Evolutionary conservation across 2,329 filamentous ascomycete genomes (phyloP).

Genomic region (Lasiodiplodia hormozganensis): DNA sequence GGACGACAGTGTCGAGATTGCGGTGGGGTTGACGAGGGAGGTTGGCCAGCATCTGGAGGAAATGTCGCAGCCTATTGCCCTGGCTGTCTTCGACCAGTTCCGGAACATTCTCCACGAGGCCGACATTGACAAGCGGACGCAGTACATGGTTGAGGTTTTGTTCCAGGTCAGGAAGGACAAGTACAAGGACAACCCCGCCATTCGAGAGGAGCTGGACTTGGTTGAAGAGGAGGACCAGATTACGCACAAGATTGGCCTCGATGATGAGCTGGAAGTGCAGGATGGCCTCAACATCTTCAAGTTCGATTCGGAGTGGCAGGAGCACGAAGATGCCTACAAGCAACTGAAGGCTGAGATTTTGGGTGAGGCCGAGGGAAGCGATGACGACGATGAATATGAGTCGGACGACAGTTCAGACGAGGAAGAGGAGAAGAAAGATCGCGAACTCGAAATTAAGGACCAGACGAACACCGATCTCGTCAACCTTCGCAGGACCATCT

Average conservation of each 20-base stretch:
- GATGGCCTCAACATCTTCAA: conserved; percentile 96
- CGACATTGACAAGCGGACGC: conserved; percentile 96
- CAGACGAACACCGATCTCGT: conserved; percentile 96
- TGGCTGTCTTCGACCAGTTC: conserved; percentile 95
- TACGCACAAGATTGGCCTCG: conserved; percentile 82
- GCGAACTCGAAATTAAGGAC: conserved; percentile 94
- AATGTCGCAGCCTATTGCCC: conserved; percentile 87
- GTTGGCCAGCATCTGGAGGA: conserved; percentile 94
- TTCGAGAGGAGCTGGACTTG: conserved; percentile 91
- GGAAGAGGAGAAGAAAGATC: conserved; percentile 78
- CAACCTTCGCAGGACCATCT: conserved; percentile 91
- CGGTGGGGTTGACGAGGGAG: conserved; percentile 89
- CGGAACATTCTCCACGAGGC: conserved; percentile 94
- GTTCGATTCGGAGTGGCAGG: conserved; percentile 83
- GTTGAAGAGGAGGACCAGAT: conserved; percentile 99
- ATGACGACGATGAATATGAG: conserved; percentile 69
- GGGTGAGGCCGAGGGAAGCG: conserved; percentile 80
- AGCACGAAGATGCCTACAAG: conserved; percentile 88
- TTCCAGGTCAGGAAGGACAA: conserved; percentile 96
- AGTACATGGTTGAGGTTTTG: conserved; percentile 98
- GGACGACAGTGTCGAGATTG: conserved; percentile 97
- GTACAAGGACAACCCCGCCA: conserved; percentile 91
- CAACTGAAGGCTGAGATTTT: conserved; percentile 92
- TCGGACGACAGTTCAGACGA: conserved; percentile 73
- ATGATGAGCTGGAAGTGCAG: conserved; percentile 82